Percentiles rank a stretch among this genome's conserved stretches.
Evolutionary conservation across 257 asterid species (phyloP).

Genomic region (Capsicum pubescens): DNA sequence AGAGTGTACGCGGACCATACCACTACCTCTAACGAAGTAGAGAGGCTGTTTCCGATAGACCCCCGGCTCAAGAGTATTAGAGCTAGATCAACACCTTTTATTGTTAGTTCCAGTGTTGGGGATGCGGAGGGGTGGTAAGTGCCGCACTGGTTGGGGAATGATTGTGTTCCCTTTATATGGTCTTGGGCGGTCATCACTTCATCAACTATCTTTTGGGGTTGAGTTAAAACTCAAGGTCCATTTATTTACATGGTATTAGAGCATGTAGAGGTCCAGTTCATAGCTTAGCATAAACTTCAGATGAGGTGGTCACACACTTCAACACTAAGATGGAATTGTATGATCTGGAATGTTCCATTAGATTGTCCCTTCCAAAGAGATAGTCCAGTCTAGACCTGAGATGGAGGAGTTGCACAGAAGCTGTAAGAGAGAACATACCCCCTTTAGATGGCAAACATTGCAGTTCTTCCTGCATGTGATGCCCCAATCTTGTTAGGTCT

Average conservation of each 20-base stretch:
- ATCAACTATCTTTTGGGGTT: not conserved
- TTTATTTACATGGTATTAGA: not conserved
- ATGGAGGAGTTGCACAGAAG: constrained; percentile 14
- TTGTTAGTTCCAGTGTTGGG: not conserved
- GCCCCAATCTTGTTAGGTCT: constrained; percentile 15
- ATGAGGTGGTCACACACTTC: constrained; percentile 15
- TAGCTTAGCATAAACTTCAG: not conserved
- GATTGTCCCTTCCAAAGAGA: constrained; percentile 24
- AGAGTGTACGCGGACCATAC: too few species aligned
- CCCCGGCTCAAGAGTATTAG: too few species aligned
- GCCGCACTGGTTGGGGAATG: not conserved
- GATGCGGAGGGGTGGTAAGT: not conserved
- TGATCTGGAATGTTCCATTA: constrained; percentile 15
- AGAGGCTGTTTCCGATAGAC: too few species aligned
- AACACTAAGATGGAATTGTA: not conserved
- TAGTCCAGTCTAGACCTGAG: not conserved
- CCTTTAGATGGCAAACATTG: constrained; percentile 19
- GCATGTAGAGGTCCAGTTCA: not conserved
- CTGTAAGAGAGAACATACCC: not conserved
- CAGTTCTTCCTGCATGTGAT: constrained; percentile 20
- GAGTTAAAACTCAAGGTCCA: not conserved
- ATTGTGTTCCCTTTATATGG: not conserved
- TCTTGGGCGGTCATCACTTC: not conserved
- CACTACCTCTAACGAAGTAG: too few species aligned
- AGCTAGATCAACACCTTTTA: not conserved